phyloP scores from a whole-genome alignment of 352 stramenopile genomes.

The Globisporangium viniferum region DNA sequence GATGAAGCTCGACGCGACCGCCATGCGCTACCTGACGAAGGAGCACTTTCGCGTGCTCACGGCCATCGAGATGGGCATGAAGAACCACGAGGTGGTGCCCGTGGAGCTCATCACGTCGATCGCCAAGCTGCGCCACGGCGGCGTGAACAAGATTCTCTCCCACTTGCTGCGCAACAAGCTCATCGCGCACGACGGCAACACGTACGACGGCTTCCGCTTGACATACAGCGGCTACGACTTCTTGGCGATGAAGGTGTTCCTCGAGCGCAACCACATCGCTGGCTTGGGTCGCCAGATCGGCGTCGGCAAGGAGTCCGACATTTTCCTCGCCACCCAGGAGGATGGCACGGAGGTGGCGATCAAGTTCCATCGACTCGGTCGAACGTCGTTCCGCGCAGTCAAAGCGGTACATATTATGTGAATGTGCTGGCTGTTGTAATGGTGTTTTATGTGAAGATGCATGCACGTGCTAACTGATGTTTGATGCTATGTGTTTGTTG shows the following conservation, averaged over 20 bases:
- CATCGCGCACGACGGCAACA: conserved; percentile 95
- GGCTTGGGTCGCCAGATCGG: conserved; percentile 94
- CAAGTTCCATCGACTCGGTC: conserved; percentile 99
- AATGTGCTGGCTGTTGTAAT: background rate
- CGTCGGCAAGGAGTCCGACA: conserved; percentile 99
- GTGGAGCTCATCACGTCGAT: conserved; percentile 96
- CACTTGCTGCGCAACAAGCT: conserved; percentile 98
- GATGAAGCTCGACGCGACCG: conserved; percentile 93
- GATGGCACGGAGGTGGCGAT: conserved; percentile 97
- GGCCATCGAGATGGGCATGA: conserved; percentile 98
- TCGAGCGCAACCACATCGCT: conserved; percentile 90
- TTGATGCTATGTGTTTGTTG: background rate
- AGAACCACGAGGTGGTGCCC: conserved; percentile 98
- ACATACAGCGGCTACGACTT: conserved; percentile 99
- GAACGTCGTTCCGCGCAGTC: conserved; percentile 97
- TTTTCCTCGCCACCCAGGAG: conserved; percentile 94
- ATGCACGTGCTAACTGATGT: background rate
- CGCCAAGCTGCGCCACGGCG: conserved; percentile 96
- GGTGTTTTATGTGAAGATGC: background rate
- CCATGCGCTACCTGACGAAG: conserved; percentile 92
- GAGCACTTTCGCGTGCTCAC: conserved; percentile 98
- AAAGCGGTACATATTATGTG: conserved; percentile 54
- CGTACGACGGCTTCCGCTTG: conserved; percentile 97
- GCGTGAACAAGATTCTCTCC: conserved; percentile 97
- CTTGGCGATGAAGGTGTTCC: conserved; percentile 95